These are phyloP conservation scores for Penicillium sp. DNA, from an alignment of 2,329 filamentous ascomycete genomes.

Conservation along the genomic window DNA sequence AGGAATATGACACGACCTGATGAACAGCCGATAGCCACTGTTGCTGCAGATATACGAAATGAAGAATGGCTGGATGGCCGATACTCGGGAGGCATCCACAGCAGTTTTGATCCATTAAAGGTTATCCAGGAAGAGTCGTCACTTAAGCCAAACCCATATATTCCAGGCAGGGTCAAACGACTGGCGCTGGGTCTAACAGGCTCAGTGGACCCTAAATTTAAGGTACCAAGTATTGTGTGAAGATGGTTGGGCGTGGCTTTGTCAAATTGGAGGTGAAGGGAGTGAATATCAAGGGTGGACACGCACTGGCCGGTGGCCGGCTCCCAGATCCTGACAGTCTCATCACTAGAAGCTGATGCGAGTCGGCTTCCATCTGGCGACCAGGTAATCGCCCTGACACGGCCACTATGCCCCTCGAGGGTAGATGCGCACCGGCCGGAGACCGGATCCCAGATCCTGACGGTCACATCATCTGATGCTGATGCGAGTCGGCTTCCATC, in stretches of 20 bases:
- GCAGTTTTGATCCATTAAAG: slow-evolving; percentile 7
- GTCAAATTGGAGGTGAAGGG: slow-evolving; percentile 2
- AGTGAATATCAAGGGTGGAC: slow-evolving; percentile 1
- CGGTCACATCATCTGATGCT: background rate
- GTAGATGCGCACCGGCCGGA: too few relatives aligned
- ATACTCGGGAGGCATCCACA: slow-evolving; percentile 9
- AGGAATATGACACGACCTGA: background rate
- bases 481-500: slow-evolving; percentile 8
- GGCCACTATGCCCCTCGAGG: too few relatives aligned
- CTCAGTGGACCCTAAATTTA: background rate
- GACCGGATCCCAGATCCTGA: too few relatives aligned
- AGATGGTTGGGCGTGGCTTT: background rate
- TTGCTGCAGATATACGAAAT: background rate
- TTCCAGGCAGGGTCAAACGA: background rate
- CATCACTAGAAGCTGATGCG: background rate
- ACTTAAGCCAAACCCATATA: slow-evolving; percentile 2
- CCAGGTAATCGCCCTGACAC: slow-evolving; percentile 4
- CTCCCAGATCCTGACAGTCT: slow-evolving; percentile 7
- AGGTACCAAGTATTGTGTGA: slow-evolving; percentile 4
- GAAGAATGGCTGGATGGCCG: background rate
- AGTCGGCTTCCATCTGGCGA: slow-evolving; percentile 5
- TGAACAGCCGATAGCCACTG: background rate
- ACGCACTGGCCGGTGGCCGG: background rate
- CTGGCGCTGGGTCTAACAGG: background rate
- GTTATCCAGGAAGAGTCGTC: slow-evolving; percentile 7